Base-by-base conservation (phyloP, 768 basidiomycete species). In the Amyloporia xantha region DNA sequence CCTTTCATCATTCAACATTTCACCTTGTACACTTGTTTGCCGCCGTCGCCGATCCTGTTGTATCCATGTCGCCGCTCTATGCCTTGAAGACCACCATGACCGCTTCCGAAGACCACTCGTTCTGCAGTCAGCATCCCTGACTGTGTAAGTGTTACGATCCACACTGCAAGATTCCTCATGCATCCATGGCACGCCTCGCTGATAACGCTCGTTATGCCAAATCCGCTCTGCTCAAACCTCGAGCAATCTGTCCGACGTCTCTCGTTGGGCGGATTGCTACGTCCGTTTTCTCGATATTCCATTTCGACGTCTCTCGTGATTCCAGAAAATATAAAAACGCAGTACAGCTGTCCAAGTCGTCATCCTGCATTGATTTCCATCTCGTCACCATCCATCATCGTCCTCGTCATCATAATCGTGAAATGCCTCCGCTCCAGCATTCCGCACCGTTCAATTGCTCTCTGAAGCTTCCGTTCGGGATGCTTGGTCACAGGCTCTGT, bases 131-230 rank as follows among this genome's bases (percentile, higher is more conserved):
- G n/a, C n/a, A n/a, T n/a, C n/a, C n/a, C n/a, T n/a, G n/a, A 39
- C 19, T 19, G 12, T 39, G 10, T 39, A 19, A n/a, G 9, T 39
- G 38, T 39, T 9, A 39, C 38, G 9, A 39, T 6, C 38, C 6
- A 39, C 4, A 15, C 33, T 36, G 44, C 39, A 47, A 40, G 52
- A 53, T 47, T 24, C 40, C 50, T 51, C n/a, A 53, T 53, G 55
- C 52, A 33, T 30, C 40, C 47, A 53, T 53, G 55, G n/a, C 48
- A 50, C 49, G 47, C 41, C 55, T 54, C 50, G 50, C 44, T 51
- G 52, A 46, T 44, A 44, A 49, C 52, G 52, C 55, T 57, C 55
- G 50, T 54, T 57, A 57, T 57, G 55, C 40, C 55, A 24, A 38
- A 44, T 37, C 44, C 49, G 46, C 47, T 44, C 48, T 20, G 12